Evolutionary conservation across 2,329 filamentous ascomycete genomes (phyloP), one percentile per base, ranked within the genome.

Genomic region (Elsinoe australis): DNA sequence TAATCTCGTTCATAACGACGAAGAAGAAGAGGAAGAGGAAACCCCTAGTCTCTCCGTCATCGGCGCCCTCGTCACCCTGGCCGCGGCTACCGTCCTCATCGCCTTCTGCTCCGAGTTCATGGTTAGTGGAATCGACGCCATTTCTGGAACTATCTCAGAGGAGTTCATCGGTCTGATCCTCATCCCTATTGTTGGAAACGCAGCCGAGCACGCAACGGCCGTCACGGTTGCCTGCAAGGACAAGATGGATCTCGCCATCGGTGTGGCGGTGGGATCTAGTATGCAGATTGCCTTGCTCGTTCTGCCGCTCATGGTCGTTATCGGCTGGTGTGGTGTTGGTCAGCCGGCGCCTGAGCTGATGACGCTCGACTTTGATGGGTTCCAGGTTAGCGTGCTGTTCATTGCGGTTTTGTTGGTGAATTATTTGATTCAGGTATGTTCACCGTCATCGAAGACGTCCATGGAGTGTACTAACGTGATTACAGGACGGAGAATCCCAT

Each of bases 281-380:
- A 78, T 82, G 71, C 79, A 82, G 59, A 82, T 82, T 56, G 78
- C 79, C 0, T 66, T 82, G 17, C 65, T 82, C 22, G 76, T 82
- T 24, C 66, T 81, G 47, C 79, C 79, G 1, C 60, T 82, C 33
- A 70, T 76, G 55, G 73, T 82, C 17, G 69, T 82, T 32, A 69
- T 82, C 46, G 78, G 76, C 47, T 82, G 79, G 79, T 70, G 76
- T 46, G 75, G 75, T 47, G 70, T 76, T 14, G 62, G 61, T n/a
- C n/a, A n/a, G n/a, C n/a, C n/a, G 2, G 53, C 55, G 5, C 54
- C 52, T 0, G 68, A 76, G 42, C 67, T 72, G 29, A 81, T 84
- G 86, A 86, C 81, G 15, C 75, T 94, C 4, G 83, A 83, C 63
- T 92, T 95, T 62, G 87, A 94, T 60, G 81, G 81, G 1, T 95